phyloP scores from a whole-genome alignment of 768 basidiomycete genomes.

The Podaxis sp. region DNA sequence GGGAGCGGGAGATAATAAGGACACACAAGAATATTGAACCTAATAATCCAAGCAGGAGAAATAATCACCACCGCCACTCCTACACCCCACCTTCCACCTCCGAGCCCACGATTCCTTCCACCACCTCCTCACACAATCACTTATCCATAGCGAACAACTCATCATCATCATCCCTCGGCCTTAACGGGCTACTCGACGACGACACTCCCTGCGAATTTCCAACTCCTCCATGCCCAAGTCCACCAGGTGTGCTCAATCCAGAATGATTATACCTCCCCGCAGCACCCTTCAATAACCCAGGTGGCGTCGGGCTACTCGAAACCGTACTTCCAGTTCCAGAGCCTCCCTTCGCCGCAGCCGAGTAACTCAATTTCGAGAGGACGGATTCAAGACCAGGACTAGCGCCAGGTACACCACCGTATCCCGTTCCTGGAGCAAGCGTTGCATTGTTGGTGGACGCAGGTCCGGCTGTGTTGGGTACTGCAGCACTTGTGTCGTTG shows the following conservation, averaged over 20 bases:
- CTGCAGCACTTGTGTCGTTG: neutral
- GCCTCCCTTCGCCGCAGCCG: slow-evolving; percentile 30
- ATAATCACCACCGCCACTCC: slow-evolving; percentile 4
- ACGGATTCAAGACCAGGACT: slow-evolving; percentile 2
- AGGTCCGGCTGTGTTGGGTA: neutral
- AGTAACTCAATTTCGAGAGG: slow-evolving; percentile 55
- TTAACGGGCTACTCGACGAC: slow-evolving; percentile 33
- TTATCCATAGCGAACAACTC: slow-evolving; percentile 68
- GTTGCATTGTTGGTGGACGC: neutral
- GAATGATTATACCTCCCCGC: slow-evolving; percentile 32
- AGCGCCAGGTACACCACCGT: slow-evolving; percentile 30
- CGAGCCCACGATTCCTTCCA: neutral
- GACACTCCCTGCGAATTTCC: neutral
- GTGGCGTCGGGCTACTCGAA: slow-evolving; percentile 26
- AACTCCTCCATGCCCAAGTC: slow-evolving; percentile 18
- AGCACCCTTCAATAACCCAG: slow-evolving; percentile 36
- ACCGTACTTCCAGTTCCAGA: neutral
- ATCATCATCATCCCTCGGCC: slow-evolving; percentile 65
- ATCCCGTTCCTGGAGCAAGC: slow-evolving; percentile 35
- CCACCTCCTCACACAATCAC: slow-evolving; percentile 13
- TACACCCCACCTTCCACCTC: neutral
- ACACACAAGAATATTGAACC: neutral
- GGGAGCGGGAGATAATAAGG: neutral
- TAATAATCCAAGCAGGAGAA: slow-evolving; percentile 8
- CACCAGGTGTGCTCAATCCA: slow-evolving; percentile 18